A percentile compares a stretch with the other conserved stretches of the same genome.
phyloP scores from a whole-genome alignment of 768 basidiomycete genomes.

The Xanthoconium purpureum region DNA sequence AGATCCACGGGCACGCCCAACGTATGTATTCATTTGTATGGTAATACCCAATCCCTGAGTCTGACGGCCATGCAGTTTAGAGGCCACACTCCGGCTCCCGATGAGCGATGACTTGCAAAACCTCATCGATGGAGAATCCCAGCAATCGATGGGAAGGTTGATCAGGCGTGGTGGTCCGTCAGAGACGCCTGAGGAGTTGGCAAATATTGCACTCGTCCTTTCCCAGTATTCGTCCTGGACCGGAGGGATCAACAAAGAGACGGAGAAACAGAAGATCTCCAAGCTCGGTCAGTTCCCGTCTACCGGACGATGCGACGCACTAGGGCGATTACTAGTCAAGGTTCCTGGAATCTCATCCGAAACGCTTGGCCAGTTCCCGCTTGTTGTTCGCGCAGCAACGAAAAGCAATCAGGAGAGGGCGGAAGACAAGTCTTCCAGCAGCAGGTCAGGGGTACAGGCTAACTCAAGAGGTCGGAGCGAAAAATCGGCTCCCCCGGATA shows the following conservation, averaged over 20 bases:
- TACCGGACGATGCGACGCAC: conserved; percentile 3
- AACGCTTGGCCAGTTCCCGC: not conserved
- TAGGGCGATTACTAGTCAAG: conserved; percentile 1
- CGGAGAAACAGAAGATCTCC: not conserved
- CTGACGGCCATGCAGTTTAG: not conserved
- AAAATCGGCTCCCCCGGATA: not conserved
- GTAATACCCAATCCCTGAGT: too few relatives aligned
- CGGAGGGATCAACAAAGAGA: not conserved
- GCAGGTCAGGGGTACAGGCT: not conserved
- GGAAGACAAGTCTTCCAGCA: not conserved
- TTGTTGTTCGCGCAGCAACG: not conserved
- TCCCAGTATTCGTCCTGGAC: not conserved
- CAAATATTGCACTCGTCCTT: not conserved
- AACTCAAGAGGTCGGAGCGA: not conserved
- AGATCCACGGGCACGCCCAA: conserved; percentile 2
- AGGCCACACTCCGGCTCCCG: not conserved
- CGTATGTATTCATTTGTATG: not conserved
- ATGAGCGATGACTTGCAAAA: not conserved
- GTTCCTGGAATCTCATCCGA: not conserved
- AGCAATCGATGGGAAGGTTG: not conserved
- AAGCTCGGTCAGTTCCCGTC: not conserved
- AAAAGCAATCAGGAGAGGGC: not conserved
- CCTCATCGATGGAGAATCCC: not conserved
- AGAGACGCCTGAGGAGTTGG: too few relatives aligned
- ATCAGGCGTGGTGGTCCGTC: too few relatives aligned